A percentile compares a stretch with the other conserved stretches of the same genome.
Conservation (phyloP, 805 yeast genomes). For the Nakazawaea ishiwadae region DNA sequence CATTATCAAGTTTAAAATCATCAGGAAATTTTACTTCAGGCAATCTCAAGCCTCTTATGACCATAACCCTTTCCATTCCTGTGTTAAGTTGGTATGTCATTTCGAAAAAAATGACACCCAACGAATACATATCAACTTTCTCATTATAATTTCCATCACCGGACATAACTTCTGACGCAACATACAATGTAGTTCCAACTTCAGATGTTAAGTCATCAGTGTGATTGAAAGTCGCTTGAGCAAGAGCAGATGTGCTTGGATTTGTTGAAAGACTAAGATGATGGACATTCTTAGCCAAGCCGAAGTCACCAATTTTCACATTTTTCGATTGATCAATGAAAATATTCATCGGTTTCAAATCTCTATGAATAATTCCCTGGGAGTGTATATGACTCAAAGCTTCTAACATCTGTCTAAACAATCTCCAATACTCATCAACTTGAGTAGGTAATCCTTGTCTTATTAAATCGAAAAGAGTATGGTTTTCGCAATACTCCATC, state of each 20-base stretch:
- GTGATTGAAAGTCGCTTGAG: slow-evolving; percentile 20
- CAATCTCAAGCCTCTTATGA: slow-evolving; percentile 59
- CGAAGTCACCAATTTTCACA: slow-evolving; percentile 95
- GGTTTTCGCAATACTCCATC: slow-evolving; percentile 98
- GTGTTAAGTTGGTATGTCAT: slow-evolving; percentile 86
- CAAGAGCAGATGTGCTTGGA: slow-evolving; percentile 14
- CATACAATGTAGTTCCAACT: slow-evolving; percentile 91
- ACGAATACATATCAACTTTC: slow-evolving; percentile 92
- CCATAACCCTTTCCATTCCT: slow-evolving; percentile 87
- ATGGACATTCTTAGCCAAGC: slow-evolving; percentile 88
- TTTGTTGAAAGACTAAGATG: slow-evolving; percentile 28
- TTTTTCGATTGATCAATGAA: slow-evolving; percentile 88
- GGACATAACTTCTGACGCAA: slow-evolving; percentile 80
- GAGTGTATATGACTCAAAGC: slow-evolving; percentile 89
- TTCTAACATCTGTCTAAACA: slow-evolving; percentile 81
- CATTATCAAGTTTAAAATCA: slow-evolving; percentile 58
- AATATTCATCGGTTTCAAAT: slow-evolving; percentile 91
- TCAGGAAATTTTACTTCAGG: slow-evolving; percentile 63
- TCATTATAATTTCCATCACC: slow-evolving; percentile 80
- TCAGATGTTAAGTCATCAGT: slow-evolving; percentile 82
- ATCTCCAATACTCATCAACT: slow-evolving; percentile 83
- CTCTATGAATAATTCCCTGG: slow-evolving; percentile 93
- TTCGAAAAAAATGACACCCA: slow-evolving; percentile 93
- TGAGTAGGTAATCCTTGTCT: slow-evolving; percentile 67
- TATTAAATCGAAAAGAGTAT: slow-evolving; percentile 80